Evolutionary conservation across 495 filamentous ascomycete genomes (phyloP).

Genomic region (Podospora fimiseda): DNA sequence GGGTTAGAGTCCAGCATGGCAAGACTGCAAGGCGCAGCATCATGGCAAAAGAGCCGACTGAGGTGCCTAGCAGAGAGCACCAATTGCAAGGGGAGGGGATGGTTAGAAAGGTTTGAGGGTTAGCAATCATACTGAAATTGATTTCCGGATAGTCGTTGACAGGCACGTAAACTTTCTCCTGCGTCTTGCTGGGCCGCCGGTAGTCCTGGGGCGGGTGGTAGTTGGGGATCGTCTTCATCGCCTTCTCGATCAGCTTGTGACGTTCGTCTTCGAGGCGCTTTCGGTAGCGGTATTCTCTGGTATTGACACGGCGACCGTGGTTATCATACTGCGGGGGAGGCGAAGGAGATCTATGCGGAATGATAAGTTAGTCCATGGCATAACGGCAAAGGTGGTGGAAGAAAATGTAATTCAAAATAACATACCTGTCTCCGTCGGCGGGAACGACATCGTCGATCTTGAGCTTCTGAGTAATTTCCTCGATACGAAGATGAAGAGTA

Average conservation of each 20-base stretch:
- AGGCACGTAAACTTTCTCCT: constrained; percentile 99
- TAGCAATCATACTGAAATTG: constrained; percentile 99
- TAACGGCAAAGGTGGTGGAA: not conserved
- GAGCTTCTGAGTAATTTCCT: constrained; percentile 98
- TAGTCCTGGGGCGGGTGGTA: constrained; percentile 97
- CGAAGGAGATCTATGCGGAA: constrained; percentile 95
- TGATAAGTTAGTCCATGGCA: too few relatives aligned
- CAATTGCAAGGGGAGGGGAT: constrained; percentile 34
- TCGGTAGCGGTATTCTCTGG: constrained; percentile 92
- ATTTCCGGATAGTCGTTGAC: constrained; percentile 99
- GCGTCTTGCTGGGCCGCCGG: constrained; percentile 95
- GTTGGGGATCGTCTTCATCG: constrained; percentile 97
- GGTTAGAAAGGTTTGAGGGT: constrained; percentile 82
- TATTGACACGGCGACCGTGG: constrained; percentile 96
- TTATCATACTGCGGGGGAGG: constrained; percentile 97
- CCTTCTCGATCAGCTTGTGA: constrained; percentile 95
- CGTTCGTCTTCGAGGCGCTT: constrained; percentile 97
- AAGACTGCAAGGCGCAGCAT: constrained; percentile 26
- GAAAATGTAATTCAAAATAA: constrained; percentile 6
- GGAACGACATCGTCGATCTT: constrained; percentile 97
- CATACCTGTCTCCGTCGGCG: constrained; percentile 85
- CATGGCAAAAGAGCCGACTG: constrained; percentile 19
- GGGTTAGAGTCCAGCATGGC: constrained; percentile 34
- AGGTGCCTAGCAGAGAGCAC: constrained; percentile 32
- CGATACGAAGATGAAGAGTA: constrained; percentile 86